These are phyloP conservation scores for Emmonsiellopsis sp. DNA, from an alignment of 2,329 filamentous ascomycete genomes.

Conservation along the genomic window DNA sequence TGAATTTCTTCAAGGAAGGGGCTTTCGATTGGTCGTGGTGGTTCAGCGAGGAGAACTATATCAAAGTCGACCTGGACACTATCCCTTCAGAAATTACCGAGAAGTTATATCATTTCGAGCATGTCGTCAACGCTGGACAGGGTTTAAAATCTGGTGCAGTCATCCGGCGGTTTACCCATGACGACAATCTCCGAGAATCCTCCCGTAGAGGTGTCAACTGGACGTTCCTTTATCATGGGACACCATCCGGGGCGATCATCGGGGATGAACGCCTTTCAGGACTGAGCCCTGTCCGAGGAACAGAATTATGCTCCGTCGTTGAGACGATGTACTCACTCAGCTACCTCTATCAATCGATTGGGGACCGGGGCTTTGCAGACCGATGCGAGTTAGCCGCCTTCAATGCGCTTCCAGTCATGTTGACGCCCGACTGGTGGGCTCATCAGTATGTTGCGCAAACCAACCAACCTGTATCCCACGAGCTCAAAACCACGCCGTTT, in stretches of 20 bases:
- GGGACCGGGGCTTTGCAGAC: conserved; percentile 41
- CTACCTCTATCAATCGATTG: conserved; percentile 43
- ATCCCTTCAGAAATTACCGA: conserved; percentile 21
- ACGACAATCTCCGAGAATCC: conserved; percentile 32
- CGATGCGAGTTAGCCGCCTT: conserved; percentile 44
- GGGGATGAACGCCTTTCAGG: conserved; percentile 42
- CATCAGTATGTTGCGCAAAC: conserved; percentile 47
- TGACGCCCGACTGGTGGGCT: conserved; percentile 46
- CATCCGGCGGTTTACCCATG: conserved; percentile 36
- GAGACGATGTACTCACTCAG: conserved; percentile 44
- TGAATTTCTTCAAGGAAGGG: conserved; percentile 32
- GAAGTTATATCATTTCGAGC: conserved; percentile 30
- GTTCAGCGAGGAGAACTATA: conserved; percentile 28
- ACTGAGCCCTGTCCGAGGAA: conserved; percentile 33
- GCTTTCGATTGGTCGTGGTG: conserved; percentile 33
- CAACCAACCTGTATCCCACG: conserved; percentile 43
- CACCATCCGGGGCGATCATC: conserved; percentile 39
- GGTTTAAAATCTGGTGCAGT: conserved; percentile 39
- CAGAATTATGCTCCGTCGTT: conserved; percentile 43
- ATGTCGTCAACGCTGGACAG: conserved; percentile 41
- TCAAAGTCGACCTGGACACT: conserved; percentile 27
- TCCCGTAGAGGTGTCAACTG: conserved; percentile 37
- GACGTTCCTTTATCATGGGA: conserved; percentile 40
- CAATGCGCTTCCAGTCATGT: conserved; percentile 45
- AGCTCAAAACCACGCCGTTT: conserved; percentile 36